A percentile compares a stretch with the other conserved stretches of the same genome.
phyloP scores from a whole-genome alignment of 345 rosid species.

The Linum trigynum region DNA sequence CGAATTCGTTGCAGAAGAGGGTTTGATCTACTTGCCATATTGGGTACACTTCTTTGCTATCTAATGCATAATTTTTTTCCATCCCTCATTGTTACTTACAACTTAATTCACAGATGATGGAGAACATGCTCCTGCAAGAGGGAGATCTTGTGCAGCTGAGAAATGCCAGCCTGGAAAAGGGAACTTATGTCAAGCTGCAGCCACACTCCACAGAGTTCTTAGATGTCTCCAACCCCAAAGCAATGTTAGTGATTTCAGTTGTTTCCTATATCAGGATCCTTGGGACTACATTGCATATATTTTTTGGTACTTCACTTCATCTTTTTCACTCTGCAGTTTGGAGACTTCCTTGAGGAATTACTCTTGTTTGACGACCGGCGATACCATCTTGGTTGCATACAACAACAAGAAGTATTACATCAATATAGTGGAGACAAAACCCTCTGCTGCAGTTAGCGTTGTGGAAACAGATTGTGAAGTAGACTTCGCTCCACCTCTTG shows the following conservation, averaged over 20 bases:
- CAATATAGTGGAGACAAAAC: constrained; percentile 55
- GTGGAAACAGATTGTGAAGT: constrained; percentile 72
- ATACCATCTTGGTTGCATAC: constrained; percentile 55
- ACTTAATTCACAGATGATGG: constrained; percentile 44
- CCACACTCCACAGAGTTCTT: constrained; percentile 58
- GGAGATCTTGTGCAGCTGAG: constrained; percentile 44
- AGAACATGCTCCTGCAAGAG: constrained; percentile 58
- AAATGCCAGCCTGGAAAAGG: constrained; percentile 44
- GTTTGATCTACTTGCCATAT: constrained; percentile 45
- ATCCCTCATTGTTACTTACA: too few species aligned
- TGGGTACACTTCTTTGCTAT: constrained; percentile 34
- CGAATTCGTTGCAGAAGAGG: constrained; percentile 64
- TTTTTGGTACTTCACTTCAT: neutral
- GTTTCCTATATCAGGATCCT: too few species aligned
- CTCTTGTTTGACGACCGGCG: constrained; percentile 61
- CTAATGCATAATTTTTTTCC: too few species aligned
- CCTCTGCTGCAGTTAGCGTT: constrained; percentile 51
- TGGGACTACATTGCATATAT: neutral
- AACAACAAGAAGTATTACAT: constrained; percentile 55
- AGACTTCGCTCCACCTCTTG: constrained; percentile 63
- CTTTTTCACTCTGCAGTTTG: constrained; percentile 34
- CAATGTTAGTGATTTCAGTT: constrained; percentile 35
- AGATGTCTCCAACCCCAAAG: constrained; percentile 61
- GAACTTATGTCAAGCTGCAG: constrained; percentile 54
- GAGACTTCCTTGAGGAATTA: constrained; percentile 66